Conservation (phyloP, 139 green algal species). For the Mychonastes homosphaera region DNA sequence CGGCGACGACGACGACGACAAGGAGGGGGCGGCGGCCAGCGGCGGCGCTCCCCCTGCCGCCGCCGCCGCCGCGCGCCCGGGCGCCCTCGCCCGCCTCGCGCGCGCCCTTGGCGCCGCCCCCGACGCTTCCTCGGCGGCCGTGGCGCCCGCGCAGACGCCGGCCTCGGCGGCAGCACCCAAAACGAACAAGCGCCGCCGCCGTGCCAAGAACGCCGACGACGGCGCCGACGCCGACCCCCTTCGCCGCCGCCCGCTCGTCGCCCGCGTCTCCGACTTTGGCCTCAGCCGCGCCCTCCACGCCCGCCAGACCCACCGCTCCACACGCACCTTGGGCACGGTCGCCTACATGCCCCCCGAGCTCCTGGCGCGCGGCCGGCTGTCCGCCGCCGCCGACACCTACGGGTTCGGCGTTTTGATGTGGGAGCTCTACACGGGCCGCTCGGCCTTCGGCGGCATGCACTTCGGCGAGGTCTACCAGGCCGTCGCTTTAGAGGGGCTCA, state of each 20-base stretch:
- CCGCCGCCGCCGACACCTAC: constrained; percentile 6
- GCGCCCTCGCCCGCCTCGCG: too few relatives aligned
- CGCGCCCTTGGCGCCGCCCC: too few relatives aligned
- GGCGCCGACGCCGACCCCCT: constrained; percentile 2
- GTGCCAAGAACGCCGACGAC: too few relatives aligned
- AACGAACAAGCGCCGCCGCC: too few relatives aligned
- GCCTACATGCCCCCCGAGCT: constrained; percentile 11
- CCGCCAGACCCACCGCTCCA: constrained; percentile 6
- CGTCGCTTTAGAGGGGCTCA: constrained; percentile 29
- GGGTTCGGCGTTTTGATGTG: constrained; percentile 14
- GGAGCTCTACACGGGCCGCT: constrained; percentile 14
- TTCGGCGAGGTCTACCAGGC: constrained; percentile 17
- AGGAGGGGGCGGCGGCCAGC: too few relatives aligned
- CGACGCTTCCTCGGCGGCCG: too few relatives aligned
- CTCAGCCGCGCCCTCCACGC: constrained; percentile 6
- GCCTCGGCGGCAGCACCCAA: too few relatives aligned
- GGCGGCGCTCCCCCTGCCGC: too few relatives aligned
- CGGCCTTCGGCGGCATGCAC: constrained; percentile 3
- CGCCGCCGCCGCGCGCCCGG: too few relatives aligned
- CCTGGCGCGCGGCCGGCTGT: neutral
- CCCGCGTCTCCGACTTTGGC: constrained; percentile 33
- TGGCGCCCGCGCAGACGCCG: too few relatives aligned
- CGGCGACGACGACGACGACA: too few relatives aligned
- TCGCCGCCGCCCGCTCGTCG: constrained; percentile 14
- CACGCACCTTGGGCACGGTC: constrained; percentile 5